Base-by-base conservation (phyloP, 306 rosid genomes). In the Quercus engelmannii region DNA sequence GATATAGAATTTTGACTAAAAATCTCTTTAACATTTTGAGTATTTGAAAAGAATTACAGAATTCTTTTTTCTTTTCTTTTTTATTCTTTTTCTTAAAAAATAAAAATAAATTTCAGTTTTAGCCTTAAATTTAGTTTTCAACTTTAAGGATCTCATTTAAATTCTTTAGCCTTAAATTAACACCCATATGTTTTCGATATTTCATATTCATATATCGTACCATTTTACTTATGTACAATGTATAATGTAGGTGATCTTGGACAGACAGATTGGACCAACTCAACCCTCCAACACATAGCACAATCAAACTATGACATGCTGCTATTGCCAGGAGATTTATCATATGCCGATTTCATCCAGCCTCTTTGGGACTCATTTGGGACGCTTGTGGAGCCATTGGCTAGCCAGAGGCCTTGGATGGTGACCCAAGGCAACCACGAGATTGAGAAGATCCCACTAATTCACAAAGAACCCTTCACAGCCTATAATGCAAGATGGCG, bases 361-460 rank as follows among this genome's bases (percentile, higher is more conserved):
- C 0, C 43, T 3, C 41, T 12, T 17, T 93, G 99, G 99, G 99
- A 95, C 78, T 87, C 89, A 0, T 92, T 85, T 17, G 99, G 97
- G 17, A 86, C 94, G 15, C 83, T 95, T 3, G 97, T 91, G 0
- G 94, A 86, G 81, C 94, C 98, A 41, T 75, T 86, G 43, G 95
- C 99, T 0, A 86, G 98, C 81, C 85, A 86, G 58, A 85, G 97
- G 74, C 99, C 99, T 1, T 95, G 99, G 99, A 93, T 95, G 99
- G 97, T 95, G 12, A 95, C 99, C 0, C 81, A 83, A 51, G 98
- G 98, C 10, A 90, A 95, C 88, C 98, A 95, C 25, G 99, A 93
- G 61, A 1, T 89, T 2, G 98, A 95, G 85, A 85, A 25, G 74
- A 74, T 92, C 41, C 94, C 91, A 0, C 0, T 84, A 2, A 0